phyloP scores from a whole-genome alignment of 1,284 basidiomycete genomes.

The Heterobasidion irregulare region DNA sequence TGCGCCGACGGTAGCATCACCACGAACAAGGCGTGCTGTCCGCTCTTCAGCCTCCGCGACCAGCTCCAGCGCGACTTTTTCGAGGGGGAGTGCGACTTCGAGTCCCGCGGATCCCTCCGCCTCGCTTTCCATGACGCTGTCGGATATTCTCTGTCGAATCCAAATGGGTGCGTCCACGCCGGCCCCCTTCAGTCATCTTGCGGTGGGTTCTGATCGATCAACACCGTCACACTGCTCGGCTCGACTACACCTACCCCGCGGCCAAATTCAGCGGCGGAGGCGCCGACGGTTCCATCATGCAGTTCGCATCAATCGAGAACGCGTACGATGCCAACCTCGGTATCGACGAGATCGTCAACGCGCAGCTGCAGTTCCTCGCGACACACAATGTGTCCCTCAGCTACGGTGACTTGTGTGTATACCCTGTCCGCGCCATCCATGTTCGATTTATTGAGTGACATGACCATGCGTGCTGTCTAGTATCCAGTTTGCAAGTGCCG shows the following conservation, averaged over 20 bases:
- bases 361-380: slow-evolving; percentile 13
- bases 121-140: slow-evolving; percentile 39
- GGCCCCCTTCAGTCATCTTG: not conserved
- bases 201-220: no score
- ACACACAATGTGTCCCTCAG: slow-evolving; percentile 12
- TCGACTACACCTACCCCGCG: not conserved
- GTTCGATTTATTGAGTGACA: not conserved
- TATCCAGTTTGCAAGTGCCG: slow-evolving; percentile 19
- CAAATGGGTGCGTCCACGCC: not conserved
- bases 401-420: slow-evolving; percentile 17
- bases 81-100: slow-evolving; percentile 32
- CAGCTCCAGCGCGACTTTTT: slow-evolving; percentile 32
- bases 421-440: not conserved
- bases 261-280: slow-evolving; percentile 15
- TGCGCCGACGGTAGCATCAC: slow-evolving; percentile 27
- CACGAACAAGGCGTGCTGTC: slow-evolving; percentile 26
- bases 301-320: slow-evolving; percentile 15
- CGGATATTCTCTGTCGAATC: slow-evolving; percentile 23
- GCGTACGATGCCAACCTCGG: slow-evolving; percentile 16
- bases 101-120: slow-evolving; percentile 33
- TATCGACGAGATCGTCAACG: slow-evolving; percentile 17
- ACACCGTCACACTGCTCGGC: not conserved
- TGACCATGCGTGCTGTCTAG: slow-evolving; percentile 2
- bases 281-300: slow-evolving; percentile 21
- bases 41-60: slow-evolving; percentile 28